These are phyloP conservation scores for Lentinus brumalis DNA, from an alignment of 768 basidiomycete genomes.

Conservation along the genomic window DNA sequence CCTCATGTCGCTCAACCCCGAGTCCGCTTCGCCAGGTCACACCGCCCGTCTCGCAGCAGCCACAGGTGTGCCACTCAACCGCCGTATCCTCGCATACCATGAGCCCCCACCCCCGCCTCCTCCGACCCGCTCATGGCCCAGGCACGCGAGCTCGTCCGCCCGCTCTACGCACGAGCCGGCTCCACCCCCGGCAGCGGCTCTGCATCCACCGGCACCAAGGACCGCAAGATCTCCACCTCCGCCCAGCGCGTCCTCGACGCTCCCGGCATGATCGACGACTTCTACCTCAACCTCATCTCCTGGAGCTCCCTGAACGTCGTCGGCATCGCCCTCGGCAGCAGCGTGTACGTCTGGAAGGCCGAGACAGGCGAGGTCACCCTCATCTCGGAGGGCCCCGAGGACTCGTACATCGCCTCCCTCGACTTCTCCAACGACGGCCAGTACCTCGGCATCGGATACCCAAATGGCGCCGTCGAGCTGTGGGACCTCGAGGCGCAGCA, in stretches of 20 bases:
- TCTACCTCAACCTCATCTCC: constrained; percentile 91
- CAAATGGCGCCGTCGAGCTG: constrained; percentile 87
- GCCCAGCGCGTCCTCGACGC: constrained; percentile 96
- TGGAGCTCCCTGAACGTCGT: constrained; percentile 89
- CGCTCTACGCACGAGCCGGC: constrained; percentile 71
- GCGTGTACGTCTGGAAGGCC: constrained; percentile 93
- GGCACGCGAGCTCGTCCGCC: constrained; percentile 76
- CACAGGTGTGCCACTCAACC: constrained; percentile 73
- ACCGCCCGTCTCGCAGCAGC: constrained; percentile 78
- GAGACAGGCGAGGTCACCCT: constrained; percentile 84
- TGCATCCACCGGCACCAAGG: constrained; percentile 58
- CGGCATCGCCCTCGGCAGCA: constrained; percentile 85
- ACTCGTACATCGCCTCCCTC: constrained; percentile 73
- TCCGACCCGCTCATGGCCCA: constrained; percentile 74
- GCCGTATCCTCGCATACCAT: constrained; percentile 86
- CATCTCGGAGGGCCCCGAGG: constrained; percentile 74
- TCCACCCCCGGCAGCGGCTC: constrained; percentile 66
- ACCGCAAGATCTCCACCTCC: constrained; percentile 80
- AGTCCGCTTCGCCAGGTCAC: constrained; percentile 69
- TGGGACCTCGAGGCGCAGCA: constrained; percentile 85
- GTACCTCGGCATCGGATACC: constrained; percentile 81
- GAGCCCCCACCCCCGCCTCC: constrained; percentile 81
- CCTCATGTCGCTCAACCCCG: constrained; percentile 58
- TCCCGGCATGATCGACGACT: constrained; percentile 91
- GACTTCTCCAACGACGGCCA: constrained; percentile 80